A percentile compares a stretch with the other conserved stretches of the same genome.
Evolutionary conservation across 129 eudicot genomes (phyloP).

Genomic region (Glebionis coronaria): DNA sequence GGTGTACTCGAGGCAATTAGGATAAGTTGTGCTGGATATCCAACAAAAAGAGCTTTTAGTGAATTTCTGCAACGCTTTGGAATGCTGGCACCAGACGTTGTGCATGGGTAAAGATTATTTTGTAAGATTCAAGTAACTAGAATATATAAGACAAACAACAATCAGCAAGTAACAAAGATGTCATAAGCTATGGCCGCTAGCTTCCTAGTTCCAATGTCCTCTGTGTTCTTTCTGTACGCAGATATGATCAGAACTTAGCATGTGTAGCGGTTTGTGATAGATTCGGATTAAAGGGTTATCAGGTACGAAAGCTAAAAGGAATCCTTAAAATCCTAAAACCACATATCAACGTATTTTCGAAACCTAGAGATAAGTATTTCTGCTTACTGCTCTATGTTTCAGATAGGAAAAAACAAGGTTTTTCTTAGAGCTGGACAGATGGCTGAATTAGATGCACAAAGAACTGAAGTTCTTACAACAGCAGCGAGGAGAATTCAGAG

Average conservation of each 20-base stretch:
- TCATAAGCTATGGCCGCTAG: no score
- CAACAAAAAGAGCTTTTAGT: conserved; percentile 92
- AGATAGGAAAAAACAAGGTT: conserved; percentile 97
- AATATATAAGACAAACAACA: no score
- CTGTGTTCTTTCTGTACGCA: conserved; percentile 24
- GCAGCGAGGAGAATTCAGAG: conserved; percentile 95
- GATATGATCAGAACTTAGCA: conserved; percentile 89
- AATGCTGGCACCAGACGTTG: conserved; percentile 84
- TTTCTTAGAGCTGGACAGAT: conserved; percentile 98
- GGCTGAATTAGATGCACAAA: conserved; percentile 96
- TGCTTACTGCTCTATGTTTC: conserved; percentile 31
- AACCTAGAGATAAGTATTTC: conserved; percentile 2
- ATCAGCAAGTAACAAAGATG: no score
- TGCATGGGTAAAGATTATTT: conserved; percentile 60
- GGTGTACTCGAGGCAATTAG: conserved; percentile 99
- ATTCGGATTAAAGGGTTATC: conserved; percentile 87
- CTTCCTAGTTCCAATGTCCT: no score
- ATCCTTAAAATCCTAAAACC: not conserved
- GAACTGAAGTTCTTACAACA: conserved; percentile 81
- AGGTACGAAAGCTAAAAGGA: conserved; percentile 43
- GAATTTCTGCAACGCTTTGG: conserved; percentile 96
- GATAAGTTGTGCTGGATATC: conserved; percentile 99
- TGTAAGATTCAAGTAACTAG: no score
- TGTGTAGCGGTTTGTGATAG: conserved; percentile 81
- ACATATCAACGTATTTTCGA: not conserved